Evolutionary conservation across 768 basidiomycete genomes (phyloP).

Genomic region (Rubroboletus pulcherrimus): DNA sequence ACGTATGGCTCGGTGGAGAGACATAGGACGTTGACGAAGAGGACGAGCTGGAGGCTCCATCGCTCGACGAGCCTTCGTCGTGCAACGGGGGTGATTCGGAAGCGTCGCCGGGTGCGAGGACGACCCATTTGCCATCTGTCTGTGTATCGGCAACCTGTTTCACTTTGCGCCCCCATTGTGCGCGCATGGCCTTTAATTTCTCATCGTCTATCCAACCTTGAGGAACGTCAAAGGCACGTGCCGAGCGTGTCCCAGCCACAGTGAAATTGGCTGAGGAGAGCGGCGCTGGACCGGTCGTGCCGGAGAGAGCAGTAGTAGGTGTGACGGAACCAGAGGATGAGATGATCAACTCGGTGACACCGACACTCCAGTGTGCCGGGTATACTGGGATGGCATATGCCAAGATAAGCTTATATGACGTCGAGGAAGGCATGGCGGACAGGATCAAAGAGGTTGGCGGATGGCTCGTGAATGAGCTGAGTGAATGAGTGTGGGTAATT

Average conservation of each 20-base stretch:
- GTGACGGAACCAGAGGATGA: conserved; percentile 28
- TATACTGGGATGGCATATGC: conserved; percentile 76
- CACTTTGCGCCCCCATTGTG: conserved; percentile 79
- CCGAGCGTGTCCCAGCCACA: conserved; percentile 57
- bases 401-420: conserved; percentile 68
- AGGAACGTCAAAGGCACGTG: conserved; percentile 68
- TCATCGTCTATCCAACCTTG: conserved; percentile 67
- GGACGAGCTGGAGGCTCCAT: conserved; percentile 19
- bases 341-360: conserved; percentile 73
- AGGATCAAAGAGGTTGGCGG: conserved; percentile 80
- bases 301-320: conserved; percentile 6
- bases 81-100: conserved; percentile 14
- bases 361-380: conserved; percentile 76
- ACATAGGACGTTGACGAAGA: conserved; percentile 28
- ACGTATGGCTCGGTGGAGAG: conserved; percentile 40
- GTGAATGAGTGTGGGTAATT: conserved; percentile 57
- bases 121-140: conserved; percentile 84
- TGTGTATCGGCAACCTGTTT: conserved; percentile 65
- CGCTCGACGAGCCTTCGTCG: conserved; percentile 15
- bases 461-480: conserved; percentile 74
- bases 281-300: conserved; percentile 7
- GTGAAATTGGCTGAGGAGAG: conserved; percentile 35
- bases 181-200: conserved; percentile 58
- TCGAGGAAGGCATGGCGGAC: conserved; percentile 50
- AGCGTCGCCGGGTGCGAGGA: conserved; percentile 61